Conservation (phyloP, 2,329 filamentous ascomycete genomes). For the Fusarium sp. region DNA sequence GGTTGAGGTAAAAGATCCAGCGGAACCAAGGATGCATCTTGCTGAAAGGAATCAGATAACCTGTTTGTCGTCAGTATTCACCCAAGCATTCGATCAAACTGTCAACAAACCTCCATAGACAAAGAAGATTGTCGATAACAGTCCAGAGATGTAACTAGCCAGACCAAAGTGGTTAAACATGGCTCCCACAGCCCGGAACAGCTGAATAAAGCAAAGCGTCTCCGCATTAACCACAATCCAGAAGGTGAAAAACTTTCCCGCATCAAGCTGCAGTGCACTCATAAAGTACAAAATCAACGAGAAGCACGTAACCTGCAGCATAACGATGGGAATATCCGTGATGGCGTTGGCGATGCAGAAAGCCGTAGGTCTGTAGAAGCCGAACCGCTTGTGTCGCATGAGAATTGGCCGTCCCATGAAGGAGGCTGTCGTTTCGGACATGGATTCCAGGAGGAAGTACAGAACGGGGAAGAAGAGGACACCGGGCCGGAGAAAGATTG, state of each 20-base stretch:
- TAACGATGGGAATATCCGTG: constrained; percentile 58
- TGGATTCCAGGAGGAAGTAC: constrained; percentile 58
- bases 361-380: constrained; percentile 47
- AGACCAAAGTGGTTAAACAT: constrained; percentile 63
- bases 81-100: too few relatives aligned
- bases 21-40: constrained; percentile 57
- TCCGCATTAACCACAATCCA: constrained; percentile 70
- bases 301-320: constrained; percentile 65
- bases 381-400: constrained; percentile 48
- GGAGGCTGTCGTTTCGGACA: constrained; percentile 48
- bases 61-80: constrained; percentile 43
- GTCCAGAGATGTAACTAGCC: constrained; percentile 42
- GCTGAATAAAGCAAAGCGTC: constrained; percentile 70
- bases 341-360: constrained; percentile 55
- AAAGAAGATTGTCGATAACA: constrained; percentile 44
- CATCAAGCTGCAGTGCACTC: constrained; percentile 43
- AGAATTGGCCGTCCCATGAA: constrained; percentile 48
- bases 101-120: constrained; percentile 42
- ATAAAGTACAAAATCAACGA: constrained; percentile 52
- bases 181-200: constrained; percentile 76
- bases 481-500: constrained; percentile 63
- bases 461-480: constrained; percentile 52
- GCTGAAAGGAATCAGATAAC: constrained; percentile 61
- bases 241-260: constrained; percentile 69
- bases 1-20: constrained; percentile 70